Evolutionary conservation across 352 stramenopile genomes (phyloP).

Genomic region (Globisporangium nodosum): DNA sequence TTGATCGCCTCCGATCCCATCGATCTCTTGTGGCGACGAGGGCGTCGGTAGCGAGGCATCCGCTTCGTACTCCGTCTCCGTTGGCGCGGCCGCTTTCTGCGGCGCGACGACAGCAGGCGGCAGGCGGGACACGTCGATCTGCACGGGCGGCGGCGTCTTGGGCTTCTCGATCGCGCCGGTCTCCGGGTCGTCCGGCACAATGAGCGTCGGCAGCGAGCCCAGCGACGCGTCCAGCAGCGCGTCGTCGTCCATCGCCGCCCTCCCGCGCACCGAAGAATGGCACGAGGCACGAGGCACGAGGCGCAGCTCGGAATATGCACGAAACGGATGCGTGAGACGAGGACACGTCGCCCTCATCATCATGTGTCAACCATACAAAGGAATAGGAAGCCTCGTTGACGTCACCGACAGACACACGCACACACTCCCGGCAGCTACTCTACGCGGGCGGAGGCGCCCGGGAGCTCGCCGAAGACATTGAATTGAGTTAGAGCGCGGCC

Average conservation of each 20-base stretch:
- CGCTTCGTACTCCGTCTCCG: background rate
- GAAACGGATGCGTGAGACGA: background rate
- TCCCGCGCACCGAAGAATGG: background rate
- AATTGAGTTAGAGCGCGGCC: background rate
- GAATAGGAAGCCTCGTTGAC: too few relatives aligned
- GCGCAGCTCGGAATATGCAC: background rate
- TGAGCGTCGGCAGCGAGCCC: slow-evolving; percentile 49
- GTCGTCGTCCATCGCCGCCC: background rate
- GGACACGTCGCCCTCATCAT: too few relatives aligned
- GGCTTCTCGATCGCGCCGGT: slow-evolving; percentile 61
- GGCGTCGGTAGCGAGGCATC: background rate
- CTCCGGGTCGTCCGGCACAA: slow-evolving; percentile 63
- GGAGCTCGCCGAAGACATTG: background rate
- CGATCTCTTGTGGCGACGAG: too few relatives aligned
- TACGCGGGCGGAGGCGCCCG: too few relatives aligned
- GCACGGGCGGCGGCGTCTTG: slow-evolving; percentile 40
- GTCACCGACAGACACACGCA: too few relatives aligned
- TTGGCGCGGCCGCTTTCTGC: slow-evolving; percentile 1
- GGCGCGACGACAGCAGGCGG: background rate
- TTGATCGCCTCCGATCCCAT: too few relatives aligned
- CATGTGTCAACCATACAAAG: too few relatives aligned
- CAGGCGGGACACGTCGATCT: slow-evolving; percentile 13
- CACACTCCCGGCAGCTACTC: too few relatives aligned
- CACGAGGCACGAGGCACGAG: background rate
- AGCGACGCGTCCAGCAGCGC: slow-evolving; percentile 20